Conservation (phyloP, 2,329 filamentous ascomycete species). For the Paracamarosporium sp. region DNA sequence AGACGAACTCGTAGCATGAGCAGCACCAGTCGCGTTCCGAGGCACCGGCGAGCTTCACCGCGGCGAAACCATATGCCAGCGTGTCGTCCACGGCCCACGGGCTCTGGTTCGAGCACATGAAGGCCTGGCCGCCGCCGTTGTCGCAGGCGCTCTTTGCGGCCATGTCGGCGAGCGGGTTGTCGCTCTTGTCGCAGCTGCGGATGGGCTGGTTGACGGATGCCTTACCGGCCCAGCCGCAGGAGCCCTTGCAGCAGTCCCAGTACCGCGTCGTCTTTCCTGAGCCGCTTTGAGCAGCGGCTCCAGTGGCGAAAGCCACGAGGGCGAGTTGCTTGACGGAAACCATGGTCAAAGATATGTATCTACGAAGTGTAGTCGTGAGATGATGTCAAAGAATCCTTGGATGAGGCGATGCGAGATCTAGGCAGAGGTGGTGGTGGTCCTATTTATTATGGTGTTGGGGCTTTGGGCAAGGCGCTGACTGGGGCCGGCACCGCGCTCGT, state of each 20-base stretch:
- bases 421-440: constrained; percentile 1
- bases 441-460: constrained; percentile 8
- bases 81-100: constrained; percentile 67
- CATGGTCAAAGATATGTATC: constrained; percentile 12
- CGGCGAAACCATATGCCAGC: constrained; percentile 70
- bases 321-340: constrained; percentile 37
- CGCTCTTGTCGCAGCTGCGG: constrained; percentile 61
- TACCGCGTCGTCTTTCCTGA: constrained; percentile 45
- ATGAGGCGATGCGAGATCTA: constrained; percentile 3
- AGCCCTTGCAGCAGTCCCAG: constrained; percentile 74
- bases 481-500: neutral
- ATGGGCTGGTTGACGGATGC: constrained; percentile 61
- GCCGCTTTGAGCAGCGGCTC: constrained; percentile 32
- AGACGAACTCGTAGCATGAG: constrained; percentile 62
- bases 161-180: constrained; percentile 62
- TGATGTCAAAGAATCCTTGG: constrained; percentile 3
- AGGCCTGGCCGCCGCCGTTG: constrained; percentile 63
- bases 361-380: neutral
- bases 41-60: constrained; percentile 62
- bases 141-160: constrained; percentile 60
- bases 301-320: constrained; percentile 33
- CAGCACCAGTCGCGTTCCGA: constrained; percentile 69
- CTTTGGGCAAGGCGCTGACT: neutral
- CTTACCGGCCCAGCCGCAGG: constrained; percentile 67
- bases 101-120: constrained; percentile 65